These are phyloP conservation scores for Melampsora larici-populina DNA, from an alignment of 1,284 basidiomycete species.

Conservation along the genomic window DNA sequence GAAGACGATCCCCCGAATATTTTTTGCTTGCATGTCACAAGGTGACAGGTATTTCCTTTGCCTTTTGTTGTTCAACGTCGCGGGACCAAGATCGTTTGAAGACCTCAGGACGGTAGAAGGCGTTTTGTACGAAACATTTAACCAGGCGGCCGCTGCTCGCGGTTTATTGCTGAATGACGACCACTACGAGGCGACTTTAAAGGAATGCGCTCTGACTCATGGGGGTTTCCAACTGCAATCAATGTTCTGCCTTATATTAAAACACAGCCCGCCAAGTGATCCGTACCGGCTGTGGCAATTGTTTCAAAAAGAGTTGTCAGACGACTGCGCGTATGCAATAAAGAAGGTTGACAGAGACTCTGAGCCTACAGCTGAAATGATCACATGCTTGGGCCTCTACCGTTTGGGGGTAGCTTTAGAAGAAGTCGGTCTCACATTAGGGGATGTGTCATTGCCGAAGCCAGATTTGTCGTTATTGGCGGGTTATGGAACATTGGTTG, in stretches of 20 bases:
- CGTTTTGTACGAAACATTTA: not conserved
- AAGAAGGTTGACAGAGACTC: too few species aligned
- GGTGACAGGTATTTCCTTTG: not conserved
- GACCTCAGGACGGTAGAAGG: not conserved
- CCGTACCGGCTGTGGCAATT: not conserved
- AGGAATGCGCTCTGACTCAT: not conserved
- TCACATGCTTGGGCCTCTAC: too few species aligned
- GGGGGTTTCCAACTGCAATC: not conserved
- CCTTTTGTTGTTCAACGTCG: not conserved
- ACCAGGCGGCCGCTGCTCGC: not conserved
- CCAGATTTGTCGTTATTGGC: too few species aligned
- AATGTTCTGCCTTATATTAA: slow-evolving; percentile 7
- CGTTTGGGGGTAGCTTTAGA: too few species aligned
- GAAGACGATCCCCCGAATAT: too few species aligned
- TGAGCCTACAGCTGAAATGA: too few species aligned
- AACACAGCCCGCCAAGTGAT: not conserved
- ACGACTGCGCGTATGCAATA: not conserved
- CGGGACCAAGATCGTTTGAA: not conserved
- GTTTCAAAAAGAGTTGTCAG: not conserved
- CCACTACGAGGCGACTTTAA: not conserved
- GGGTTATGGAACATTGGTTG: too few species aligned
- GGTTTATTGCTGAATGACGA: not conserved
- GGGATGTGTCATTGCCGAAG: too few species aligned
- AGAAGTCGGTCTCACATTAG: too few species aligned
- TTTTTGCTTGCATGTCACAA: not conserved